Evolutionary conservation across 202 grass and related monocot genomes (phyloP).

Genomic region (Panicum hallii): DNA sequence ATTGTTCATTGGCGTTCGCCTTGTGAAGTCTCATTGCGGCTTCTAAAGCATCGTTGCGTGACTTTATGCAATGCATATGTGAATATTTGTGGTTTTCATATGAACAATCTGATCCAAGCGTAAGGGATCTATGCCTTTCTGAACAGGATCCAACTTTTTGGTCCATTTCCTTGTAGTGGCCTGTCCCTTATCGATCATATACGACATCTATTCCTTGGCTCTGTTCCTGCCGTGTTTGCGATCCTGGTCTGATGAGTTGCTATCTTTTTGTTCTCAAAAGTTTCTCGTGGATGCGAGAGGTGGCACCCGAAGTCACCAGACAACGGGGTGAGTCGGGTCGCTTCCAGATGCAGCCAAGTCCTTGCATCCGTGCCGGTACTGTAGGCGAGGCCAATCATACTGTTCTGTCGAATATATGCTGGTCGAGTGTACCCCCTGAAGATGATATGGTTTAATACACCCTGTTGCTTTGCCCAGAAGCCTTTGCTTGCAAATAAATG

Average conservation of each 20-base stretch:
- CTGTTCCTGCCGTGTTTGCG: neutral
- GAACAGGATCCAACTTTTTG: neutral
- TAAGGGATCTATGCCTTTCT: neutral
- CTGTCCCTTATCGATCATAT: neutral
- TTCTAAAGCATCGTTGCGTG: neutral
- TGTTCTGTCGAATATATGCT: constrained; percentile 19
- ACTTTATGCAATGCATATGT: neutral
- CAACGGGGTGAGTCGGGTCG: constrained; percentile 25
- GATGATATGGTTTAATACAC: constrained; percentile 38
- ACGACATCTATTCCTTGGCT: neutral
- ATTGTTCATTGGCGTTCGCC: neutral
- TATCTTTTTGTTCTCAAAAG: neutral
- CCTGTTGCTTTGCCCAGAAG: constrained; percentile 30
- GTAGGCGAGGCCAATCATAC: constrained; percentile 25
- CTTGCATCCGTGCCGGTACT: neutral
- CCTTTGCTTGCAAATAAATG: neutral
- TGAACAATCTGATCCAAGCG: constrained; percentile 5
- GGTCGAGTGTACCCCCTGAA: constrained; percentile 5
- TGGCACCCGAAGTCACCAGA: constrained; percentile 43
- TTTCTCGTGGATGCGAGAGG: neutral
- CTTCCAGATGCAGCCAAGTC: constrained; percentile 40
- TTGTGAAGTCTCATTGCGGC: neutral
- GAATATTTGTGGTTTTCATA: neutral
- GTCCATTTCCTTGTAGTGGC: neutral
- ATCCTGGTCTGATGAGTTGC: neutral